Evolutionary conservation across 2,329 filamentous ascomycete genomes (phyloP).

Genomic region (Penicillium sp.): DNA sequence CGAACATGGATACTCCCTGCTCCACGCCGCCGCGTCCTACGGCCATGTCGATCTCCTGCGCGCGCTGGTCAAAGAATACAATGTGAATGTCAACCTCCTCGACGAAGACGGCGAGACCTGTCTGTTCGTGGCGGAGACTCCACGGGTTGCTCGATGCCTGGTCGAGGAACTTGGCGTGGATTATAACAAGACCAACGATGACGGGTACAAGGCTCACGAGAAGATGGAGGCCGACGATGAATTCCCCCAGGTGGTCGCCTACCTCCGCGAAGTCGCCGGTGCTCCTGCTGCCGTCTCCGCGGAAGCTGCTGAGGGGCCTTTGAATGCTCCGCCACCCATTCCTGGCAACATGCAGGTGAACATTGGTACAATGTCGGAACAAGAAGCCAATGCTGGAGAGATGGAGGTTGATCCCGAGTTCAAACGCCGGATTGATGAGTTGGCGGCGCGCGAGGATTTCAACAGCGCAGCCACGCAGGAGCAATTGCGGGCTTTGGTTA

Average conservation of each 20-base stretch:
- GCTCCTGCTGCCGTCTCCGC: constrained; percentile 22
- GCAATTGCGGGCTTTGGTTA: constrained; percentile 74
- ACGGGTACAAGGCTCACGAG: constrained; percentile 78
- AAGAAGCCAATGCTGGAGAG: constrained; percentile 56
- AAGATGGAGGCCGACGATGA: constrained; percentile 79
- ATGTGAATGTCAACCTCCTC: constrained; percentile 75
- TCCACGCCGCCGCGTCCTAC: constrained; percentile 93
- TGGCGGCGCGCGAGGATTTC: constrained; percentile 83
- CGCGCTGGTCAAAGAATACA: constrained; percentile 71
- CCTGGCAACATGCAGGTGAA: constrained; percentile 78
- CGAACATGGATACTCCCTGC: constrained; percentile 87
- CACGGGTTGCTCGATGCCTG: constrained; percentile 74
- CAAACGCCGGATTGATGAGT: constrained; percentile 80
- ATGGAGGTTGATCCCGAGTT: constrained; percentile 78
- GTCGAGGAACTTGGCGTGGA: constrained; percentile 82
- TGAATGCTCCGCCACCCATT: constrained; percentile 60
- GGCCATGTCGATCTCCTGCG: constrained; percentile 80
- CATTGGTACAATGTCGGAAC: constrained; percentile 70
- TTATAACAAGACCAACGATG: constrained; percentile 64
- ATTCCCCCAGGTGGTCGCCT: constrained; percentile 72
- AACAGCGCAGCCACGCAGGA: constrained; percentile 77
- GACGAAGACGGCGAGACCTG: constrained; percentile 94
- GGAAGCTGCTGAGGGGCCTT: constrained; percentile 34
- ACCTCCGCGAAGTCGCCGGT: constrained; percentile 56
- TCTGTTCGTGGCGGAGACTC: constrained; percentile 86